Percentiles rank a stretch among this genome's conserved stretches.
phyloP scores from a whole-genome alignment of 768 basidiomycete species.

The Dacryopinax primogenitus region DNA sequence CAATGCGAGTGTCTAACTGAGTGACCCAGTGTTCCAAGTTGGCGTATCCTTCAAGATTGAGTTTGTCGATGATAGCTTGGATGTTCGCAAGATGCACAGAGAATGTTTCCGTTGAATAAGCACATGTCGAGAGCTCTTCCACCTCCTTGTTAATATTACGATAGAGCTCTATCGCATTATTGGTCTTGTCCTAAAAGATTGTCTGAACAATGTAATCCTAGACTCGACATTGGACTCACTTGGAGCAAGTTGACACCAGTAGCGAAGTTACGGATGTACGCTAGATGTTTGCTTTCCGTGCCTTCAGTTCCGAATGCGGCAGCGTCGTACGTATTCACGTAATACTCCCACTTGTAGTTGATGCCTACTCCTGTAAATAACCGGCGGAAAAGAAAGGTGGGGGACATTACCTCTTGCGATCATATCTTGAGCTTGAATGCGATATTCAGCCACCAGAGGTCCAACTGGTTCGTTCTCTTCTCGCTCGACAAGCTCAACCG shows the following conservation, averaged over 20 bases:
- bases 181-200: conserved; percentile 69
- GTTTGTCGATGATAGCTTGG: conserved; percentile 80
- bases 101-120: conserved; percentile 75
- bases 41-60: conserved; percentile 91
- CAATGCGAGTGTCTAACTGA: conserved; percentile 63
- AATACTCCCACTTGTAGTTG: conserved; percentile 92
- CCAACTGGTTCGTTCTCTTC: conserved; percentile 84
- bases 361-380: conserved; percentile 47
- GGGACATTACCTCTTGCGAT: conserved; percentile 58
- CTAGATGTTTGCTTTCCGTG: conserved; percentile 75
- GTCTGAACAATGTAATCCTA: conserved; percentile 6
- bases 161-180: conserved; percentile 81
- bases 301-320: conserved; percentile 49
- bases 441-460: conserved; percentile 87
- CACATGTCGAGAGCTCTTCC: conserved; percentile 76
- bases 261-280: conserved; percentile 91
- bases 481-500: conserved; percentile 58
- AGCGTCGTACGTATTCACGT: conserved; percentile 86
- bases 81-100: conserved; percentile 60
- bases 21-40: conserved; percentile 88
- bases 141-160: conserved; percentile 72
- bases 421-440: conserved; percentile 88
- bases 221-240: conserved; percentile 29
- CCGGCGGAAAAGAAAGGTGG: conserved; percentile 4
- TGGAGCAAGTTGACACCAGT: conserved; percentile 84